Conservation (phyloP, 208 protist genomes). For the Zelonia costaricensis region DNA sequence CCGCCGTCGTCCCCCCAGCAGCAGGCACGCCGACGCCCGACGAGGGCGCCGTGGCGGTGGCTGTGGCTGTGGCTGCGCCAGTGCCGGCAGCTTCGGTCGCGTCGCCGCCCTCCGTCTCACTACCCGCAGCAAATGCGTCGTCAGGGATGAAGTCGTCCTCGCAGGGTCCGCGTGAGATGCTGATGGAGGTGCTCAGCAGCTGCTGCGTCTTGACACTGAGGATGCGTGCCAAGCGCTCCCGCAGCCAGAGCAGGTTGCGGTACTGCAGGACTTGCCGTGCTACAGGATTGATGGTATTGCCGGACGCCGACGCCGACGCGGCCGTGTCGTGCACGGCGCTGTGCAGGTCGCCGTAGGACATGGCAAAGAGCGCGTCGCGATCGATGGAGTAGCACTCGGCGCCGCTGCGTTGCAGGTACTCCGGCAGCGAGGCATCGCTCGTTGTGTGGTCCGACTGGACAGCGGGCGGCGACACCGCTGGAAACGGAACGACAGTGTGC, state of each 20-base stretch:
- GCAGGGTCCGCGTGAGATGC: slow-evolving; percentile 36
- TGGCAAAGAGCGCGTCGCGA: slow-evolving; percentile 21
- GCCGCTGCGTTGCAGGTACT: slow-evolving; percentile 22
- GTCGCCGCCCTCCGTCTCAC: not conserved
- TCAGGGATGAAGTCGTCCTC: slow-evolving; percentile 63
- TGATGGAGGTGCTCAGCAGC: slow-evolving; percentile 33
- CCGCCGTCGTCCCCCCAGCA: not conserved
- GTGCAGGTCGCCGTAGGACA: slow-evolving; percentile 38
- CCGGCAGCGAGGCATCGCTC: not conserved
- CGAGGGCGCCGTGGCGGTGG: not conserved
- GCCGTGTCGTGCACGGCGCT: slow-evolving; percentile 3
- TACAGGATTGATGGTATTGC: slow-evolving; percentile 17
- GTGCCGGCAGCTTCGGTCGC: not conserved
- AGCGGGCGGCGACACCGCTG: too few species aligned
- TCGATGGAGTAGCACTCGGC: slow-evolving; percentile 39
- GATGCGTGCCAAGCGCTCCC: slow-evolving; percentile 40
- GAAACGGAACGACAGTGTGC: not conserved
- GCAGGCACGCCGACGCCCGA: too few species aligned
- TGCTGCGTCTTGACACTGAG: slow-evolving; percentile 34
- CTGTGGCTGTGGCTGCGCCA: not conserved
- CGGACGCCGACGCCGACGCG: not conserved
- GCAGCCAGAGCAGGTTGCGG: slow-evolving; percentile 69
- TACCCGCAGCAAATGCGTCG: slow-evolving; percentile 45
- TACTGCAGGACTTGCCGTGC: slow-evolving; percentile 39
- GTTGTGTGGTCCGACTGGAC: too few species aligned